phyloP scores from a whole-genome alignment of 768 basidiomycete species.

The Russula dissimulans region DNA sequence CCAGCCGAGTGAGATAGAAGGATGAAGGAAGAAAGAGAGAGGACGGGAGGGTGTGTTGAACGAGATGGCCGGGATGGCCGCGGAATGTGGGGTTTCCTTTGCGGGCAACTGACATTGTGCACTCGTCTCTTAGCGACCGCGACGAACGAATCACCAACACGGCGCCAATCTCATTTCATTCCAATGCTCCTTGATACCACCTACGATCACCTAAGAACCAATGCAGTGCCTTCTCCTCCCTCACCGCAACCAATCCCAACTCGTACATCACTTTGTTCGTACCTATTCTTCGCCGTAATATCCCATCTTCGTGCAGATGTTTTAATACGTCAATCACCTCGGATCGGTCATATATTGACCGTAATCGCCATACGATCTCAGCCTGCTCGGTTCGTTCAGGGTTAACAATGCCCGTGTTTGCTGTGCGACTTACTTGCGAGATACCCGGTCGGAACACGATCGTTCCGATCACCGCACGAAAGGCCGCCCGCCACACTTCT shows the following conservation, averaged over 20 bases:
- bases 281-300: slow-evolving; percentile 31
- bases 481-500: slow-evolving; percentile 64
- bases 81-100: no score
- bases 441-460: slow-evolving; percentile 67
- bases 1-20: slow-evolving; percentile 9
- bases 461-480: slow-evolving; percentile 57
- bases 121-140: neutral
- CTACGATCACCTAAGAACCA: slow-evolving; percentile 50
- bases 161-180: neutral
- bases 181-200: slow-evolving; percentile 49
- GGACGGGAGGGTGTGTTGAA: neutral
- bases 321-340: slow-evolving; percentile 58
- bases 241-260: slow-evolving; percentile 28
- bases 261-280: slow-evolving; percentile 13
- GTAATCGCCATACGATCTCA: slow-evolving; percentile 64
- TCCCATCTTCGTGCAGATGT: slow-evolving; percentile 45
- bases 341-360: slow-evolving; percentile 64
- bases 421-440: slow-evolving; percentile 44
- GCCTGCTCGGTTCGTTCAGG: slow-evolving; percentile 30
- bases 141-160: neutral
- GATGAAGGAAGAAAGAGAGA: neutral
- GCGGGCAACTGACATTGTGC: no score
- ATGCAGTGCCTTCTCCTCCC: slow-evolving; percentile 48
- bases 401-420: no score
- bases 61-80: no score